Evolutionary conservation across 106 monocot genomes (phyloP), one percentile per base, ranked within the genome.

Genomic region (Triglochin maritima): DNA sequence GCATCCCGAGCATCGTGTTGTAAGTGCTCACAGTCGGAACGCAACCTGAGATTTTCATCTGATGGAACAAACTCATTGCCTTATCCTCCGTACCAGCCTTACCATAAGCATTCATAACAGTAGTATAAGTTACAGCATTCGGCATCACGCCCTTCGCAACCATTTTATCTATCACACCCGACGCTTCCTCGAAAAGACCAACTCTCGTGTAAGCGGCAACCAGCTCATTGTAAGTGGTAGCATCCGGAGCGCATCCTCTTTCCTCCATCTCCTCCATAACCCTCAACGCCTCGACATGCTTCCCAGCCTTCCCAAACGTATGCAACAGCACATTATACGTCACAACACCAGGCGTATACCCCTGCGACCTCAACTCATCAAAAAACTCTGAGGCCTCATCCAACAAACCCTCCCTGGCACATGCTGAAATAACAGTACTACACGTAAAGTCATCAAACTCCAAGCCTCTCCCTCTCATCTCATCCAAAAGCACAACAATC

Each of bases 241-340:
- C 57, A 60, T 96, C 95, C 3, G 85, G 79, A 3, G 16, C 44
- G 46, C 87, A 85, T 41, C 71, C 62, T 3, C 65, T 80, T 14
- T 85, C 81, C 76, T 88, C 90, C 90, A 96, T 90, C 67, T 96
- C 87, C 58, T 79, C 83, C 83, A 96, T 59, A 47, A 87, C 76
- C 17, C 66, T 65, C 71, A 96, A 52, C 15, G 81, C 85, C 61
- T 82, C 77, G 0, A 54, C 14, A 59, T 74, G 83, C 12, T 90
- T 96, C 6, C 95, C 87, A 2, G 90, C 85, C 67, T 90, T 96
- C 11, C 87, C 84, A 66, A 75, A 96, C 52, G 84, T 85, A 15
- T 96, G 90, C 3, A 96, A 68, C 63, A 90, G 66, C 16, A 87
- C 68, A 80, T 96, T 96, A 48, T 96, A 90, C 5, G 83, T 72